phyloP scores from a whole-genome alignment of 805 yeast species.

The Teunomyces aglyptinius region DNA sequence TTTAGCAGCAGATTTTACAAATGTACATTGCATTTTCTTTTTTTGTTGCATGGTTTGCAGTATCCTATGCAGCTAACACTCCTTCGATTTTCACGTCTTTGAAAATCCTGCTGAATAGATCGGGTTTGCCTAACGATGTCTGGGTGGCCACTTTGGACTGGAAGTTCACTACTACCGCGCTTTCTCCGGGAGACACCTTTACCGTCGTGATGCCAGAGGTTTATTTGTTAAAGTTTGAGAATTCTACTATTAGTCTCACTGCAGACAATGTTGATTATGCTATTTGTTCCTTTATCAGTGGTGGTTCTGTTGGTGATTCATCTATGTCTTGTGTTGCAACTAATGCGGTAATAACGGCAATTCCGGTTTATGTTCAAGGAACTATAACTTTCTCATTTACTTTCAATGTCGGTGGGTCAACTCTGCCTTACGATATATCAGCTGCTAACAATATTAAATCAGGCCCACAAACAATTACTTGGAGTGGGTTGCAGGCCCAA shows the following conservation, averaged over 20 bases:
- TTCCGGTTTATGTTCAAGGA: constrained; percentile 8
- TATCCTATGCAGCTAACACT: constrained; percentile 8
- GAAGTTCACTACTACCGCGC: constrained; percentile 7
- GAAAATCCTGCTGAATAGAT: neutral
- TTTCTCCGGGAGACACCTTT: constrained; percentile 11
- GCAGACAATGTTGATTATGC: constrained; percentile 13
- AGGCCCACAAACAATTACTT: constrained; percentile 8
- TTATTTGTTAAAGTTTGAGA: constrained; percentile 14
- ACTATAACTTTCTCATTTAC: constrained; percentile 14
- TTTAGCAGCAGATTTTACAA: neutral
- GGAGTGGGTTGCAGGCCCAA: constrained; percentile 12
- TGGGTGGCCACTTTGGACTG: constrained; percentile 15
- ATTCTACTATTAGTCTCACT: constrained; percentile 6
- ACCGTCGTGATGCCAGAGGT: constrained; percentile 13
- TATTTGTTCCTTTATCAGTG: constrained; percentile 10
- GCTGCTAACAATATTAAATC: constrained; percentile 10
- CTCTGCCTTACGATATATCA: constrained; percentile 10
- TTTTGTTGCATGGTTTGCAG: constrained; percentile 5
- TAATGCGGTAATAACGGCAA: neutral
- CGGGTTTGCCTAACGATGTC: constrained; percentile 17
- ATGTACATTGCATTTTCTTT: constrained; percentile 1
- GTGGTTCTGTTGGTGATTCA: constrained; percentile 9
- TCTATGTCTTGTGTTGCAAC: constrained; percentile 10
- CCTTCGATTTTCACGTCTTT: constrained; percentile 7
- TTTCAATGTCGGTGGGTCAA: constrained; percentile 19